Evolutionary conservation across 78 protist genomes (phyloP), one percentile per base, ranked within the genome.

Genomic region (Dictyostelium capitatum): DNA sequence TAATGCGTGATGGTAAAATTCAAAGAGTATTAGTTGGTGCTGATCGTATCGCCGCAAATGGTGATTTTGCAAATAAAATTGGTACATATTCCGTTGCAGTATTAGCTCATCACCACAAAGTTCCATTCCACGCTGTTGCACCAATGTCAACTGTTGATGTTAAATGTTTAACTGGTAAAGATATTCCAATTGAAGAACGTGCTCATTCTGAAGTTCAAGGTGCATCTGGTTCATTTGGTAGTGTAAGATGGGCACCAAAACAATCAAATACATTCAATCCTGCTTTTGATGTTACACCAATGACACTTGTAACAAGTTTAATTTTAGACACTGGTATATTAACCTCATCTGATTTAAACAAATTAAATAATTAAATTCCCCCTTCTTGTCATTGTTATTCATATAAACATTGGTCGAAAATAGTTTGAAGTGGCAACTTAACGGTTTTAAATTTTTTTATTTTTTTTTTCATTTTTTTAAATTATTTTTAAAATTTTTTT

Each of bases 11-110:
- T 41, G 96, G 96, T n/a, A 93, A 94, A 37, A 94, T 95, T 54
- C 89, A 95, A 50, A 81, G 96, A 50, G 89, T 95, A 0, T 57
- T 95, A 17, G 95, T 95, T 6, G 97, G 97, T 72, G 95, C 97
- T 14, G 97, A 95, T 53, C 91, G 97, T 67, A 85, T 95, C 32
- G 73, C 94, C 3, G 28, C 32, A 9, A 91, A 95, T 79, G 97
- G 97, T 30, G 97, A 91, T 48, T 95, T 95, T 57, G 97, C 97
- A 30, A 95, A 95, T 37, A 95, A 95, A 89, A 95, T 95, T 64
- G 97, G 97, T 23, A 95, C 97, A 11, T 95, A 94, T 65, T 14
- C 50, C 6, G 92, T 95, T 15, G 96, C 97, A 0, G 80, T 95
- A 0, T 41, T 89, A 6, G 96, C 95, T 0, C 30, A 95, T 17